phyloP scores from a whole-genome alignment of 2,329 filamentous ascomycete genomes.

The Periconia macrospinosa region DNA sequence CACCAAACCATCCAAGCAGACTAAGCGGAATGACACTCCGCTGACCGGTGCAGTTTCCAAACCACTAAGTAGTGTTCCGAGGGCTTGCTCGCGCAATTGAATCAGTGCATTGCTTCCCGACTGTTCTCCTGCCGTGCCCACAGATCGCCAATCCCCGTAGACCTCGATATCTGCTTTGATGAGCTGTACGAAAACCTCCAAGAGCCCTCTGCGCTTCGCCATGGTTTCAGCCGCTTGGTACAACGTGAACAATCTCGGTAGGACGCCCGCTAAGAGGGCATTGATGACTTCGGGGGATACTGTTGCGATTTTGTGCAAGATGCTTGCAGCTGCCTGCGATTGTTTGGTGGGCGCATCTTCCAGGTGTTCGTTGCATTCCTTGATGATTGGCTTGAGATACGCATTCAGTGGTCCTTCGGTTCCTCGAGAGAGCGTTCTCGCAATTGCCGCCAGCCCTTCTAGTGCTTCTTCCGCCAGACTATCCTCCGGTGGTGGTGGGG shows the following conservation, averaged over 20 bases:
- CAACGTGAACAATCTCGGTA: constrained; percentile 61
- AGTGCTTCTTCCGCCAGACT: constrained; percentile 64
- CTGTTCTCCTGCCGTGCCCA: constrained; percentile 40
- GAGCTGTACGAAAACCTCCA: constrained; percentile 63
- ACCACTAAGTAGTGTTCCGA: constrained; percentile 48
- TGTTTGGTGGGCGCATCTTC: constrained; percentile 71
- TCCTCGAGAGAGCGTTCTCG: constrained; percentile 56
- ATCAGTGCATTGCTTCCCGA: constrained; percentile 41
- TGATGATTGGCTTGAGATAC: constrained; percentile 63
- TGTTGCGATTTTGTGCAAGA: constrained; percentile 59
- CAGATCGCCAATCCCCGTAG: constrained; percentile 58
- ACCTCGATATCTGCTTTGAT: constrained; percentile 60
- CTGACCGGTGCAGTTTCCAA: constrained; percentile 47
- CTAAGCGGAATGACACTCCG: constrained; percentile 54
- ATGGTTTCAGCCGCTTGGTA: constrained; percentile 65
- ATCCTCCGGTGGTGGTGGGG: constrained; percentile 57
- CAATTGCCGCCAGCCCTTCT: constrained; percentile 57
- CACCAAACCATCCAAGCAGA: constrained; percentile 48
- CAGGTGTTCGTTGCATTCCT: constrained; percentile 69
- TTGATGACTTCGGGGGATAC: constrained; percentile 59
- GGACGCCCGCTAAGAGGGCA: constrained; percentile 57
- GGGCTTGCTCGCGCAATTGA: constrained; percentile 44
- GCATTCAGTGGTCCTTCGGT: constrained; percentile 51
- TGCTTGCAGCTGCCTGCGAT: constrained; percentile 65
- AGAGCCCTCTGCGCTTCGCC: constrained; percentile 62